Conservation (phyloP, 208 protist genomes). For the Angomonas deanei region DNA sequence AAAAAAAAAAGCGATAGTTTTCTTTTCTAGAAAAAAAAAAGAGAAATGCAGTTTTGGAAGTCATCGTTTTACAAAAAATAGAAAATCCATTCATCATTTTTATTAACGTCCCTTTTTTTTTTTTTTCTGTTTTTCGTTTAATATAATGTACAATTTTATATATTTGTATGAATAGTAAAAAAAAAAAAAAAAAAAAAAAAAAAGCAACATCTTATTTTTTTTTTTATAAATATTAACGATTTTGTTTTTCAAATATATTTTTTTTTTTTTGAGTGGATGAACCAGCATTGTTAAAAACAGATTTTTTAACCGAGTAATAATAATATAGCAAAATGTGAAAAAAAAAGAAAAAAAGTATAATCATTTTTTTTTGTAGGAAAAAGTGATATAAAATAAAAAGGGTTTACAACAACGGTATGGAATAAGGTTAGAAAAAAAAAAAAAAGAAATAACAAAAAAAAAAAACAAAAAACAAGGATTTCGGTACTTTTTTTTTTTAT, state of each 20-base stretch:
- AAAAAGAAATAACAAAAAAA: conserved; percentile 5
- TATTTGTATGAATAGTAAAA: background rate
- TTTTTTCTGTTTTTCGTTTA: background rate
- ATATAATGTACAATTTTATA: background rate
- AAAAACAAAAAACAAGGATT: no score
- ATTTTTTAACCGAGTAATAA: background rate
- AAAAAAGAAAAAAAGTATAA: background rate
- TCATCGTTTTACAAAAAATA: no score
- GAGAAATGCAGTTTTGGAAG: no score
- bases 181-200: conserved; percentile 1
- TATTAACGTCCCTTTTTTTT: background rate
- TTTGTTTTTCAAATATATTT: no score
- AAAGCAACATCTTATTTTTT: no score
- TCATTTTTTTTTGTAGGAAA: background rate
- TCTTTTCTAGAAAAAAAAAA: background rate
- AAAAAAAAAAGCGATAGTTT: background rate
- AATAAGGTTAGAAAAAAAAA: conserved; percentile 19
- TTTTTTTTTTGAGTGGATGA: no score
- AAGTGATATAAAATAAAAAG: conserved; percentile 1
- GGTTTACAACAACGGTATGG: no score
- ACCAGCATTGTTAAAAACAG: background rate
- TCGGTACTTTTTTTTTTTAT: background rate
- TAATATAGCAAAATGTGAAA: background rate
- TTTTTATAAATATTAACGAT: no score
- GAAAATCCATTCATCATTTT: background rate